Evolutionary conservation across 176 grass and related monocot genomes (phyloP), one percentile per base, ranked within the genome.

Genomic region (Rhynchospora tenuis): DNA sequence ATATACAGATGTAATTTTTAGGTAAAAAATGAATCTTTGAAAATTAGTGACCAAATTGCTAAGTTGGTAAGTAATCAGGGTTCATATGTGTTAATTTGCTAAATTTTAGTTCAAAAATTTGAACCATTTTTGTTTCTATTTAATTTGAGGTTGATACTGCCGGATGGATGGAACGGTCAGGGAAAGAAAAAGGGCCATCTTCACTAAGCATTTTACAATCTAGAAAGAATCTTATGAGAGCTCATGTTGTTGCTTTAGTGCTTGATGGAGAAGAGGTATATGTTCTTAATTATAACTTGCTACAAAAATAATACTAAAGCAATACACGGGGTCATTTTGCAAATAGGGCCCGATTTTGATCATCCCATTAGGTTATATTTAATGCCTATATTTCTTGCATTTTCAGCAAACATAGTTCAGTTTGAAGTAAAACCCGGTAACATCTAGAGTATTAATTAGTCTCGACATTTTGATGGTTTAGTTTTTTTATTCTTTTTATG

Each of bases 171-270:
- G 88, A 91, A 71, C 89, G 95, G 77, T 85, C 95, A n/a, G 95
- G 95, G 66, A 92, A 88, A 93, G 95, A 98, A 66, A 94, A 98
- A 83, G 95, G 95, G 3, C 92, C 95, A 88, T 85, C 90, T 64
- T 94, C 90, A 11, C 85, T 98, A 50, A 94, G 95, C 66, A 85
- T 98, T 50, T 84, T 98, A 72, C 95, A 98, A 82, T 93, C 95
- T 81, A 98, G 92, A 93, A 98, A 98, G 75, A 98, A 91, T 68
- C 87, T 98, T 63, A 94, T 98, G 95, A 93, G 95, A 82, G 95
- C 95, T 86, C 95, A 98, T 84, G 85, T 98, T 84, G 87, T 98
- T 71, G 92, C 92, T 89, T 90, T 98, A 84, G 95, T 98, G 46
- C 92, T 98, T 79, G 95, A 94, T 83, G 95, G 88, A 73, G 92